phyloP scores from a whole-genome alignment of 2,329 filamentous ascomycete species.

The Aspergillus sojae region DNA sequence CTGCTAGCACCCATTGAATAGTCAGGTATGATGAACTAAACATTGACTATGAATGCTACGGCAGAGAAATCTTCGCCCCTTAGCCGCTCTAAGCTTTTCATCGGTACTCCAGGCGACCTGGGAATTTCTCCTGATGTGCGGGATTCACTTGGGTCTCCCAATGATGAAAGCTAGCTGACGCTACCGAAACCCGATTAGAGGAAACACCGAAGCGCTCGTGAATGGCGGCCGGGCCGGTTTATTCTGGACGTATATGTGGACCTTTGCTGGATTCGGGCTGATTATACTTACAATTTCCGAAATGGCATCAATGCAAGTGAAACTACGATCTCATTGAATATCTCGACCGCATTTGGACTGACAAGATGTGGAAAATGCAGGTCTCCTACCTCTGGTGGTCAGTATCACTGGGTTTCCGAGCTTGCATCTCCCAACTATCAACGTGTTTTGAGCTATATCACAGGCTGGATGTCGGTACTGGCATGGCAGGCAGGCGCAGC shows the following conservation, averaged over 20 bases:
- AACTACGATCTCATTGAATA: too few species aligned
- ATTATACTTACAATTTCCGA: constrained; percentile 65
- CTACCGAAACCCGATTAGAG: constrained; percentile 12
- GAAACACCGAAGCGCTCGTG: constrained; percentile 26
- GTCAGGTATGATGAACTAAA: background rate
- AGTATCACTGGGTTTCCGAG: constrained; percentile 62
- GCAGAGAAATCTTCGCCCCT: constrained; percentile 35
- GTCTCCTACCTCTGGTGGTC: constrained; percentile 60
- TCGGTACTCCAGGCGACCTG: constrained; percentile 40
- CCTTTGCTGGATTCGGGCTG: constrained; percentile 69
- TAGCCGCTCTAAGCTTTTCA: constrained; percentile 39
- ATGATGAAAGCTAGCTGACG: background rate
- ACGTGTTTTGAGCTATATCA: constrained; percentile 58
- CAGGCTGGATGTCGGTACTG: constrained; percentile 54
- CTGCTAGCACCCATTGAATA: background rate
- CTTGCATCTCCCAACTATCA: constrained; percentile 54
- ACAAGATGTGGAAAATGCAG: constrained; percentile 20
- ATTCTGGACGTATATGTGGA: constrained; percentile 38
- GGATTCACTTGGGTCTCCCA: background rate
- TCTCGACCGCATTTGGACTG: background rate
- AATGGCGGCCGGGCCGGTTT: constrained; percentile 31
- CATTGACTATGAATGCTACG: background rate
- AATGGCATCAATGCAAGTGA: constrained; percentile 49
- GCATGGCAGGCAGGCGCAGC: constrained; percentile 55
- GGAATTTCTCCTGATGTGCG: constrained; percentile 40